Evolutionary conservation across 352 stramenopile species (phyloP), one percentile per base, ranked within the genome.

Genomic region (Globisporangium takayamanum): DNA sequence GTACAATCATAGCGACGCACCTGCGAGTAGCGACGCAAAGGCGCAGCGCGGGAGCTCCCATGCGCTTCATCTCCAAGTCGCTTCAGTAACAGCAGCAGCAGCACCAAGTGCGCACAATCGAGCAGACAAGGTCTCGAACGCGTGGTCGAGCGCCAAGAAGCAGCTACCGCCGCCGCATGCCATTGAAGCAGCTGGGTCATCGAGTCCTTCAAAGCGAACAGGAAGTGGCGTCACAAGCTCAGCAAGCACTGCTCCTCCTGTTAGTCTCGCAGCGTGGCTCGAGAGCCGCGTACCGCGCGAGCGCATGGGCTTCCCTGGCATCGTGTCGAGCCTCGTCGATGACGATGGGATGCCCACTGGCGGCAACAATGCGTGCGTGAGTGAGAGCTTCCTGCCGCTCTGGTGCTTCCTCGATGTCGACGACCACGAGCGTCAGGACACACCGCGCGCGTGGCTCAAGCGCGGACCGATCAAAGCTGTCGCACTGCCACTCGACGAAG

Each of bases 321-420:
- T 82, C 46, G 46, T n/a, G 7, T 16, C 54, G 16, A 37, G 52
- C 2, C 37, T 51, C 22, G 16, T 50, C 10, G 30, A 26, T 16
- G 12, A 25, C 5, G 30, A 62, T 16, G 3, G 26, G 41, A 41
- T 5, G n/a, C 22, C 14, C 1, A 41, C n/a, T 30, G 39, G 33
- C 2, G 18, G 46, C 1, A 60, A 66, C 18, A 48, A 25, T n/a
- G n/a, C 54, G 30, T 80, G 70, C 22, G 72, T 84, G 30, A 60
- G 59, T 6, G 67, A 73, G 30, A 76, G 69, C 45, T 89, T 88
- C 56, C 60, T 92, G 0, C 81, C 81, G 12, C 42, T 92, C 4
- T 92, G 81, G 81, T 89, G 81, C 53, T 89, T 86, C 49, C 60
- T 92, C 8, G 77, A 89, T 33, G 66, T 87, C 0, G 66, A 86